Percentiles rank a stretch among this genome's conserved stretches.
Evolutionary conservation across 169 alveolate genomes (phyloP).

Genomic region (Plasmodium sp.): DNA sequence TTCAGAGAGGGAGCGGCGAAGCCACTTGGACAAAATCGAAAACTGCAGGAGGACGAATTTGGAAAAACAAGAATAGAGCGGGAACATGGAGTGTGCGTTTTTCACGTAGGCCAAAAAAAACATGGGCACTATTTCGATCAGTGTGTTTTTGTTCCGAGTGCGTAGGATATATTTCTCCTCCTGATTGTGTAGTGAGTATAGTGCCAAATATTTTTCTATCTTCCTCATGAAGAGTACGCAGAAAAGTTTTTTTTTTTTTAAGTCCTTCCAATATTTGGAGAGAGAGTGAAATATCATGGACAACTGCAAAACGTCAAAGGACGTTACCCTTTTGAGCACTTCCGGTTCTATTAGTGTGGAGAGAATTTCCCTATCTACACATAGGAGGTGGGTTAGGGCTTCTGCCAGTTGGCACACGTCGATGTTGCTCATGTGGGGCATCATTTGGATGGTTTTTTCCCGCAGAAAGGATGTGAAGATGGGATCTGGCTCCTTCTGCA

Average conservation of each 20-base stretch:
- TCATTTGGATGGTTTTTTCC: not conserved
- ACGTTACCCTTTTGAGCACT: constrained; percentile 20
- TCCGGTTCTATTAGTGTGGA: constrained; percentile 10
- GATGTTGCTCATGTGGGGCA: constrained; percentile 29
- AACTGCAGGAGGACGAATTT: constrained; percentile 10
- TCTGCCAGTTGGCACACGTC: constrained; percentile 37
- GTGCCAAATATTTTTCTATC: constrained; percentile 15
- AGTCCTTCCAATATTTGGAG: constrained; percentile 9
- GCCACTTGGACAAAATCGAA: not conserved
- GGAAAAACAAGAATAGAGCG: constrained; percentile 12
- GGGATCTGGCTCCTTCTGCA: not conserved
- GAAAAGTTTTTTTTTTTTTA: not conserved
- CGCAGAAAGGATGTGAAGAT: constrained; percentile 6
- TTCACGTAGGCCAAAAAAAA: constrained; percentile 54
- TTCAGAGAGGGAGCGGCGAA: not conserved
- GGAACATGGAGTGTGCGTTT: constrained; percentile 3
- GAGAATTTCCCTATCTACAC: not conserved
- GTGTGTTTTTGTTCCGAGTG: constrained; percentile 15
- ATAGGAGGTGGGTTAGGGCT: not conserved
- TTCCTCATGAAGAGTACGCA: constrained; percentile 23
- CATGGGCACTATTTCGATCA: constrained; percentile 58
- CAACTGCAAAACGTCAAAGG: constrained; percentile 32
- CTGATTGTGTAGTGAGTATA: not conserved
- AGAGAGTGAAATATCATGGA: constrained; percentile 37
- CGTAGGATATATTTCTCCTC: constrained; percentile 31